phyloP scores from a whole-genome alignment of 129 eudicot species.

The Centella asiatica region DNA sequence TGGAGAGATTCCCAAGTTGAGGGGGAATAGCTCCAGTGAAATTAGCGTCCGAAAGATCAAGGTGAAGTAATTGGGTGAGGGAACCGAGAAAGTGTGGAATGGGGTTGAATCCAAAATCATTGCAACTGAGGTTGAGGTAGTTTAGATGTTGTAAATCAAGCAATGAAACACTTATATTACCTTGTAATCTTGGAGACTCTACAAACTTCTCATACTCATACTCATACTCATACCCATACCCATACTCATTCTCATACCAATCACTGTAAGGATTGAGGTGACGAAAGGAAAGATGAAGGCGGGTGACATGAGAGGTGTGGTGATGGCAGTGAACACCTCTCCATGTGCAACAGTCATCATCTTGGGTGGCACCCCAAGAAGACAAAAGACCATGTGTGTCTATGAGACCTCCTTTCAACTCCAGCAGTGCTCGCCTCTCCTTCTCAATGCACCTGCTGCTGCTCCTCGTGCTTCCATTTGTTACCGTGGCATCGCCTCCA shows the following conservation, averaged over 20 bases:
- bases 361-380: slow-evolving; percentile 23
- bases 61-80: slow-evolving; percentile 5
- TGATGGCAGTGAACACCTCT: slow-evolving; percentile 21
- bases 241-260: background rate
- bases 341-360: slow-evolving; percentile 41
- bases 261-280: background rate
- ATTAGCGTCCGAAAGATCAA: background rate
- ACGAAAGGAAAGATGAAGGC: slow-evolving; percentile 4
- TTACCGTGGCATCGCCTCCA: too few species aligned
- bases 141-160: slow-evolving; percentile 12
- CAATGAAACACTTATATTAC: slow-evolving; percentile 22
- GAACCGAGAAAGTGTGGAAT: slow-evolving; percentile 19
- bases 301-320: slow-evolving; percentile 21
- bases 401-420: slow-evolving; percentile 13
- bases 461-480: too few species aligned
- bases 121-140: slow-evolving; percentile 11
- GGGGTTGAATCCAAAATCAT: slow-evolving; percentile 5
- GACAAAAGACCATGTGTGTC: background rate
- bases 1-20: slow-evolving; percentile 24
- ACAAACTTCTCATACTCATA: background rate
- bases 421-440: slow-evolving; percentile 25
- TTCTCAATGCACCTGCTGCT: slow-evolving; percentile 4
- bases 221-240: background rate
- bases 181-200: background rate
- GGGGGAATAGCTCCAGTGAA: slow-evolving; percentile 15